These are phyloP conservation scores for Neurospora tetraspora DNA, from an alignment of 495 filamentous ascomycete genomes.

Conservation along the genomic window DNA sequence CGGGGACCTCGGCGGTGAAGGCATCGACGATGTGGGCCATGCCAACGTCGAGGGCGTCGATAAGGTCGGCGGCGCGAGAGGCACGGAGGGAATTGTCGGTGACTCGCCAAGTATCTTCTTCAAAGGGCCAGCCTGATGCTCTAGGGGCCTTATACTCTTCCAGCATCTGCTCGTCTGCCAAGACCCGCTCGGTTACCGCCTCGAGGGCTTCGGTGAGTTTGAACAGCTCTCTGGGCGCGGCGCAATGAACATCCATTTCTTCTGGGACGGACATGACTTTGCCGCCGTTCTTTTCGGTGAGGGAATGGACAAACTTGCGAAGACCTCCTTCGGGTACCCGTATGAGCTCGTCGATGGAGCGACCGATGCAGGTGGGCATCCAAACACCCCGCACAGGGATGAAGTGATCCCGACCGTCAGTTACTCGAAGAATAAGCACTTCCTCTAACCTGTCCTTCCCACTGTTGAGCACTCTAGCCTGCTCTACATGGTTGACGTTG, in stretches of 20 bases:
- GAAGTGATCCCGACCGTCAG: slow-evolving; percentile 82
- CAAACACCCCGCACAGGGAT: slow-evolving; percentile 69
- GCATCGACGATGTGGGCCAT: slow-evolving; percentile 37
- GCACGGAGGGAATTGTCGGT: slow-evolving; percentile 17
- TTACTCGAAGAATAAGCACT: slow-evolving; percentile 79
- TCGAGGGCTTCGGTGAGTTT: slow-evolving; percentile 78
- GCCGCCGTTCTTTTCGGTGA: slow-evolving; percentile 11
- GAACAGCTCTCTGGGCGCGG: slow-evolving; percentile 72
- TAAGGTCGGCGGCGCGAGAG: slow-evolving; percentile 29
- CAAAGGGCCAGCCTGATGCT: slow-evolving; percentile 67
- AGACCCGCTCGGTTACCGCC: slow-evolving; percentile 56
- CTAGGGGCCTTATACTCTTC: slow-evolving; percentile 50
- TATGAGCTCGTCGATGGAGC: slow-evolving; percentile 73
- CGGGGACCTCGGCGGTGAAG: slow-evolving; percentile 48
- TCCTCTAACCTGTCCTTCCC: slow-evolving; percentile 60
- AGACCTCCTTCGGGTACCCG: slow-evolving; percentile 70
- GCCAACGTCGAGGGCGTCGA: slow-evolving; percentile 64
- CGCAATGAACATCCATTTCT: slow-evolving; percentile 33
- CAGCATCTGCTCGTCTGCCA: slow-evolving; percentile 80
- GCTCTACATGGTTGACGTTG: slow-evolving; percentile 49
- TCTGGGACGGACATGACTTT: slow-evolving; percentile 29
- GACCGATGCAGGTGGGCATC: slow-evolving; percentile 74
- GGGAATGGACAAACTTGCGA: slow-evolving; percentile 33
- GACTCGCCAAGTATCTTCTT: slow-evolving; percentile 27
- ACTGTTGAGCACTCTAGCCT: slow-evolving; percentile 65